Percentiles rank a stretch among this genome's conserved stretches.
These are phyloP conservation scores for Candida railenensis DNA, from an alignment of 805 yeast species.

Conservation along the genomic window DNA sequence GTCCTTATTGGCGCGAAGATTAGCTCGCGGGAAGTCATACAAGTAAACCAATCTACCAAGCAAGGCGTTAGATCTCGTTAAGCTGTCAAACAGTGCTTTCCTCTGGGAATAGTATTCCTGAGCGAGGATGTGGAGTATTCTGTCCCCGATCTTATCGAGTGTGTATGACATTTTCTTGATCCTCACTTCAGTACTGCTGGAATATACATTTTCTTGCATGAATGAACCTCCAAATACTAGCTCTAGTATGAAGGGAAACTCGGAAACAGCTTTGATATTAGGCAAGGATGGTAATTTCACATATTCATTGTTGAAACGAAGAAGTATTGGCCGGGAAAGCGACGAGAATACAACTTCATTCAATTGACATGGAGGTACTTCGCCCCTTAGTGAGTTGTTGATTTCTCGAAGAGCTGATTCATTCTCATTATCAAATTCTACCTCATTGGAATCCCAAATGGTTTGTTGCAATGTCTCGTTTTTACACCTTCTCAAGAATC, in stretches of 20 bases:
- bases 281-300: constrained; percentile 3
- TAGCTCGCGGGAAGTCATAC: constrained; percentile 2
- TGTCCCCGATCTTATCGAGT: constrained; percentile 1
- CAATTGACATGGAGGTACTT: neutral
- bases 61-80: neutral
- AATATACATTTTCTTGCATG: neutral
- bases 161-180: neutral
- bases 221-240: neutral
- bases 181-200: neutral
- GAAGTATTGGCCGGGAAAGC: neutral
- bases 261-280: neutral
- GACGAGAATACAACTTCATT: constrained; percentile 1
- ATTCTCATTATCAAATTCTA: constrained; percentile 3
- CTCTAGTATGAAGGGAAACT: neutral
- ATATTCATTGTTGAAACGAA: neutral
- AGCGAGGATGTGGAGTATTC: neutral
- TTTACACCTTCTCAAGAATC: neutral
- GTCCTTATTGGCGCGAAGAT: neutral
- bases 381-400: neutral
- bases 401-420: neutral
- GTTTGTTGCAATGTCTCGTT: neutral
- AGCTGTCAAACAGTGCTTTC: neutral
- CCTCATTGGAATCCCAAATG: neutral
- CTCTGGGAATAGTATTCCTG: constrained; percentile 1
- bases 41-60: neutral